Conservation (phyloP, 2,329 filamentous ascomycete genomes). For the Alternaria postmessia region DNA sequence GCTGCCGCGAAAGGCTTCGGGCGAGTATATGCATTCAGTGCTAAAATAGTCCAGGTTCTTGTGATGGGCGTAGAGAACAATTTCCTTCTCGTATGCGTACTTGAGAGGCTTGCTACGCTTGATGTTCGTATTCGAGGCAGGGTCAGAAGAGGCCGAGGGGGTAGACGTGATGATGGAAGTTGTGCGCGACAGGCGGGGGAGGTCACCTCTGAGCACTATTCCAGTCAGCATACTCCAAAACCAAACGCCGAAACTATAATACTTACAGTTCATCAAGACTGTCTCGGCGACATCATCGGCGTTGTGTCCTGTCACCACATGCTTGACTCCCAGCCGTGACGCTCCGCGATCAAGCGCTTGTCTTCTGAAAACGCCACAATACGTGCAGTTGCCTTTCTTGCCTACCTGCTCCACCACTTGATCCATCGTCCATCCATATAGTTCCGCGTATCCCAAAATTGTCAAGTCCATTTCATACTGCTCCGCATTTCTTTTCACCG, state of each 20-base stretch:
- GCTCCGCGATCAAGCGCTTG: constrained; percentile 94
- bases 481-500: constrained; percentile 89
- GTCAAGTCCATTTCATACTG: constrained; percentile 93
- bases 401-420: constrained; percentile 95
- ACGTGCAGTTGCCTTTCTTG: constrained; percentile 99
- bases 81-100: constrained; percentile 99
- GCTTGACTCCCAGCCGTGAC: constrained; percentile 83
- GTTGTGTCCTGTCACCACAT: constrained; percentile 97
- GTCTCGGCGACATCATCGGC: constrained; percentile 98
- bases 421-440: constrained; percentile 99
- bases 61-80: constrained; percentile 96
- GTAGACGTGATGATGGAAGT: constrained; percentile 82
- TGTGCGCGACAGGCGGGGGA: constrained; percentile 84
- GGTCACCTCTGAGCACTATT: constrained; percentile 79
- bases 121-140: constrained; percentile 73
- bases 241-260: not conserved
- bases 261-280: constrained; percentile 84
- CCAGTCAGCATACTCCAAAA: constrained; percentile 14
- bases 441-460: constrained; percentile 89
- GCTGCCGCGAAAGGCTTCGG: constrained; percentile 93
- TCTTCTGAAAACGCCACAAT: constrained; percentile 93
- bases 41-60: constrained; percentile 98
- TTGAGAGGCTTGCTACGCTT: constrained; percentile 97
- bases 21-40: constrained; percentile 98
- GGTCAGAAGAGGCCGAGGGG: constrained; percentile 62